phyloP scores from a whole-genome alignment of 2,329 filamentous ascomycete species.

The Aspergillus clavatus region DNA sequence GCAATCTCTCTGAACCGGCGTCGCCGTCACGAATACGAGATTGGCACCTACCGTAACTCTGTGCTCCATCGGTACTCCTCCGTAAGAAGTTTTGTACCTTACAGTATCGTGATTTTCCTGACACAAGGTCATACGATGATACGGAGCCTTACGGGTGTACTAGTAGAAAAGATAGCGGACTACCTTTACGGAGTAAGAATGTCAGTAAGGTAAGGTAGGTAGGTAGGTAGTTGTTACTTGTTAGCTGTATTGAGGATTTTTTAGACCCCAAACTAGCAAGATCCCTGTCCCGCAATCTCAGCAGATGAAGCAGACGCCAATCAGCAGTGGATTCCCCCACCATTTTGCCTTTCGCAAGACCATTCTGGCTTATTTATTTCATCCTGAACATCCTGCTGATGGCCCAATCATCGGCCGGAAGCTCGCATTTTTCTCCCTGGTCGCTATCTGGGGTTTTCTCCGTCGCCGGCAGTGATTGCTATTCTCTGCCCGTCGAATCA shows the following conservation, averaged over 20 bases:
- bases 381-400: conserved; percentile 3
- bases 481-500: not conserved
- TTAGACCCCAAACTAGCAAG: conserved; percentile 13
- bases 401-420: conserved; percentile 16
- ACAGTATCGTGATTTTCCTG: conserved; percentile 8
- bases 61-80: too few species aligned
- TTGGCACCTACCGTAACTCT: too few species aligned
- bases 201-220: too few species aligned
- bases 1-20: not conserved
- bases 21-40: conserved; percentile 3
- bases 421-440: conserved; percentile 13
- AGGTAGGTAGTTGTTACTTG: too few species aligned
- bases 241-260: conserved; percentile 18
- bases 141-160: conserved; percentile 7
- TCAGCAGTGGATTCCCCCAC: conserved; percentile 23
- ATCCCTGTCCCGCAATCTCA: conserved; percentile 30
- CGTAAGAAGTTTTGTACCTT: too few species aligned
- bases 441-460: conserved; percentile 15
- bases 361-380: conserved; percentile 9
- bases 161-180: too few species aligned
- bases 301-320: conserved; percentile 20
- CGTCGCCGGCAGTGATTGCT: not conserved
- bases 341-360: conserved; percentile 13
- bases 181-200: too few species aligned
- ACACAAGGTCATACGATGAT: conserved; percentile 9